phyloP scores from a whole-genome alignment of 352 stramenopile species.

The Phytophthora meadii region DNA sequence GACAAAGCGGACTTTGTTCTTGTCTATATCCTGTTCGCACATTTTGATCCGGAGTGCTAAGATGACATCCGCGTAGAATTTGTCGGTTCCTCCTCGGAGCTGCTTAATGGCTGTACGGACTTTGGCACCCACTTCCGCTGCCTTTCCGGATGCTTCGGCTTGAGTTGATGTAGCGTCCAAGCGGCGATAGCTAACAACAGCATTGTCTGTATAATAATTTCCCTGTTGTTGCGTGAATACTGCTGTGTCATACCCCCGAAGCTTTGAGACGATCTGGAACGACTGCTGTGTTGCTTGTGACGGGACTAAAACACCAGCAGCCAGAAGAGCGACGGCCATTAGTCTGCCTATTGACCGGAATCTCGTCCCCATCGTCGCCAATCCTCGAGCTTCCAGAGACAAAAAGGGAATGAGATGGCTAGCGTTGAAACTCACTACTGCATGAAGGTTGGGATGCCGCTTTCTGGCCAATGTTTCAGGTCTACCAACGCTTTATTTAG shows the following conservation, averaged over 20 bases:
- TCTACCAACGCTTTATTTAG: constrained; percentile 29
- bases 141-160: constrained; percentile 42
- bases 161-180: constrained; percentile 22
- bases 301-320: constrained; percentile 5
- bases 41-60: constrained; percentile 56
- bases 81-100: constrained; percentile 58
- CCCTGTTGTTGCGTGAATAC: constrained; percentile 9
- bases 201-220: background rate
- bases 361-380: constrained; percentile 26
- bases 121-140: constrained; percentile 51
- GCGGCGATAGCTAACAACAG: constrained; percentile 20
- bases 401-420: constrained; percentile 37
- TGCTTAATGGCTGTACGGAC: constrained; percentile 72
- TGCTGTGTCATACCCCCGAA: constrained; percentile 19
- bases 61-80: constrained; percentile 76
- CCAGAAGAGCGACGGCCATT: constrained; percentile 8
- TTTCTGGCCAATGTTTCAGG: constrained; percentile 1
- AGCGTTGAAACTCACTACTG: constrained; percentile 18
- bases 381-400: constrained; percentile 8
- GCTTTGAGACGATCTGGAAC: constrained; percentile 20
- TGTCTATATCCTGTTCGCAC: constrained; percentile 45
- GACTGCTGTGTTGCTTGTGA: constrained; percentile 19
- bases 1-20: constrained; percentile 47
- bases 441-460: constrained; percentile 18
- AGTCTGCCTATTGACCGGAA: background rate